Base-by-base conservation (phyloP, 2,329 filamentous ascomycete genomes). In the Aspergillus alliaceus region DNA sequence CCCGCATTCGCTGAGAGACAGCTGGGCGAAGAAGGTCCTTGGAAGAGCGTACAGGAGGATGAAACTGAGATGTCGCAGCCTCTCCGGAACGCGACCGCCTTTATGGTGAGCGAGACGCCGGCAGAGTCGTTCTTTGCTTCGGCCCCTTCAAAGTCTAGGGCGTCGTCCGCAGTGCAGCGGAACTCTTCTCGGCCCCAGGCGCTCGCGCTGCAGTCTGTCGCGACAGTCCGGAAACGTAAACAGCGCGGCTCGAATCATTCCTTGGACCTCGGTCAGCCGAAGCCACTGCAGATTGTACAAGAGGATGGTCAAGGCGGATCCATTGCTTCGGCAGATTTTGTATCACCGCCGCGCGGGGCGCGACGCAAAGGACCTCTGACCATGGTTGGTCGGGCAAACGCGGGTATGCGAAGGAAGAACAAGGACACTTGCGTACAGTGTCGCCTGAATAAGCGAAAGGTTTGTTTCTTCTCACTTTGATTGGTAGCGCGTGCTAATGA, bases 371-470 rank as follows among this genome's bases (percentile, higher is more conserved):
- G 75, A 11, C 75, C 75, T 12, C 59, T 77, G 61, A 69, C 64
- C 35, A 72, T 72, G 63, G 71, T 71, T 27, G 75, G 74, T 34
- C 63, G 75, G 53, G 73, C 73, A 32, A 75, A 77, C 52, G 75
- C 75, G 35, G 75, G 75, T 20, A 48, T 76, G 60, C 71, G 75
- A 46, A 69, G 76, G 37, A 77, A 77, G 65, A 76, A 78, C 58
- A 77, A 75, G 66, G 75, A 73, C 53, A 77, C 76, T 5, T 78
- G 76, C 65, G 72, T 78, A 14, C 75, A 76, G 58, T 78, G 76
- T 54, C 70, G 75, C 22, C 58, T 77, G 59, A 76, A 77, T 58
- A 78, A 78, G 64, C 73, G 74, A 62, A 77, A 77, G 71, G 75
- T 77, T 63, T 58, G 63, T 56, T 24, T 56, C 40, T 32, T n/a